phyloP scores from a whole-genome alignment of 805 yeast species.

The Cephaloascus albidus region DNA sequence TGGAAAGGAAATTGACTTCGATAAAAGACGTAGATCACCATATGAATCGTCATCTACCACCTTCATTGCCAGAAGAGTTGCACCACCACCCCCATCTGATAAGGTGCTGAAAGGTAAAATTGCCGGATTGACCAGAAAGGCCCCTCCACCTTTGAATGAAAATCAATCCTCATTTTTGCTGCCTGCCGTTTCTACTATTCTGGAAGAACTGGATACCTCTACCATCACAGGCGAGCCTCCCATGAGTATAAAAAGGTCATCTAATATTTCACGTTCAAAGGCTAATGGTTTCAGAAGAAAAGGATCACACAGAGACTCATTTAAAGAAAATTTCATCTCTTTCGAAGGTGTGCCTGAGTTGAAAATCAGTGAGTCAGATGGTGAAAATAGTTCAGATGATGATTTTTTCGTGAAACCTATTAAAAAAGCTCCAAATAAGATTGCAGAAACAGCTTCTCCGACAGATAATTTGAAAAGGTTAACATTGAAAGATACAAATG shows the following conservation, averaged over 20 bases:
- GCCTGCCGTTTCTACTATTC: not conserved
- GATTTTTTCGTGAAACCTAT: conserved; percentile 20
- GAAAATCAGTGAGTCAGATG: conserved; percentile 10
- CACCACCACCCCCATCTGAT: conserved; percentile 57
- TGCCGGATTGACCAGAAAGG: conserved; percentile 10
- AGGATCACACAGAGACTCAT: conserved; percentile 32
- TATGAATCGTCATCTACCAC: conserved; percentile 40
- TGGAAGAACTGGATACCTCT: not conserved
- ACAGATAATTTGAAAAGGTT: not conserved
- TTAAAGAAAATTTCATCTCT: conserved; percentile 61
- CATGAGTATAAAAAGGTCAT: not conserved
- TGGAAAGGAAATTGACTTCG: conserved; percentile 73
- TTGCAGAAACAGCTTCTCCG: not conserved
- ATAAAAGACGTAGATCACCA: conserved; percentile 70
- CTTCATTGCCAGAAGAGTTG: conserved; percentile 60
- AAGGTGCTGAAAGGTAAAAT: conserved; percentile 4
- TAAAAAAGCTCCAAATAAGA: conserved; percentile 7
- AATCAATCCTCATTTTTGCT: not conserved
- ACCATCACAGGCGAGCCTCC: not conserved
- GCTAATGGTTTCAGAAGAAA: conserved; percentile 4
- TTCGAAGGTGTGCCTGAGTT: conserved; percentile 68
- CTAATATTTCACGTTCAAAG: conserved; percentile 1
- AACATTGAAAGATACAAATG: conserved; percentile 1
- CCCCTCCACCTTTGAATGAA: conserved; percentile 7
- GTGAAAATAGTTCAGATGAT: conserved; percentile 17